These are phyloP conservation scores for Raffaelea deltoideospora DNA, from an alignment of 2,329 filamentous ascomycete species.

Conservation along the genomic window DNA sequence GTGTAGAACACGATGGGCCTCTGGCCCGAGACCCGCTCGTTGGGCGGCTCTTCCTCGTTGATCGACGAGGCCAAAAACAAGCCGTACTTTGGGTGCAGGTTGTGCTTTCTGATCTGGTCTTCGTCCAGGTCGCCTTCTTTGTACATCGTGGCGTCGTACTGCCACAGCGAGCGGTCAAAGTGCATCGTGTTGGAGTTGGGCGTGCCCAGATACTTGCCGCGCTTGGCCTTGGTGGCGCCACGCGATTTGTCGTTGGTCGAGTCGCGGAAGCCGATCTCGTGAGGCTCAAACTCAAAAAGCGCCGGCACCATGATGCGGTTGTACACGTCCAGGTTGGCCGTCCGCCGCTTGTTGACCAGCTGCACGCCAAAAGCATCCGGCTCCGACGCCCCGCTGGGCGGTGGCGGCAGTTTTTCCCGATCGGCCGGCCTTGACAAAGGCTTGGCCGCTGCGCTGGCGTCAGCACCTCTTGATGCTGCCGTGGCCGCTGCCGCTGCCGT, in stretches of 20 bases:
- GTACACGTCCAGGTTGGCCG: constrained; percentile 23
- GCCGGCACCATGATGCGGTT: constrained; percentile 39
- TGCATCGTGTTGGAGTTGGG: constrained; percentile 39
- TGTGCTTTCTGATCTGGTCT: constrained; percentile 30
- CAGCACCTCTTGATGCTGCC: no score
- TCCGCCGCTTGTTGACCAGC: constrained; percentile 24
- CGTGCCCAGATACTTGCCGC: constrained; percentile 36
- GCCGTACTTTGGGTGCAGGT: constrained; percentile 37
- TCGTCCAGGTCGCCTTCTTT: constrained; percentile 35
- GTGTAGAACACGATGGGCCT: constrained; percentile 34
- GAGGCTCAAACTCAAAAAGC: constrained; percentile 30
- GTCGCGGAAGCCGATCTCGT: constrained; percentile 45
- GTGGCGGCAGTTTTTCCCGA: constrained; percentile 9
- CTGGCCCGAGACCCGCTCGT: constrained; percentile 25
- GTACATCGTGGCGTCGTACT: constrained; percentile 35
- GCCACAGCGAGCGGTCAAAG: constrained; percentile 36
- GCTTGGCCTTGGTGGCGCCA: constrained; percentile 34
- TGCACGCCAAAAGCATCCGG: constrained; percentile 38
- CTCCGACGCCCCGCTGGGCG: constrained; percentile 25
- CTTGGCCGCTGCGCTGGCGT: no score
- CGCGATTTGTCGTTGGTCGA: constrained; percentile 39
- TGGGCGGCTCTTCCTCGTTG: constrained; percentile 27
- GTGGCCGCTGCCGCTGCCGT: constrained; percentile 5
- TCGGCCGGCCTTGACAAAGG: no score
- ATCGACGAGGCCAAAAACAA: constrained; percentile 32